Evolutionary conservation across 495 filamentous ascomycete species (phyloP).

Genomic region (Sordaria brevicollis): DNA sequence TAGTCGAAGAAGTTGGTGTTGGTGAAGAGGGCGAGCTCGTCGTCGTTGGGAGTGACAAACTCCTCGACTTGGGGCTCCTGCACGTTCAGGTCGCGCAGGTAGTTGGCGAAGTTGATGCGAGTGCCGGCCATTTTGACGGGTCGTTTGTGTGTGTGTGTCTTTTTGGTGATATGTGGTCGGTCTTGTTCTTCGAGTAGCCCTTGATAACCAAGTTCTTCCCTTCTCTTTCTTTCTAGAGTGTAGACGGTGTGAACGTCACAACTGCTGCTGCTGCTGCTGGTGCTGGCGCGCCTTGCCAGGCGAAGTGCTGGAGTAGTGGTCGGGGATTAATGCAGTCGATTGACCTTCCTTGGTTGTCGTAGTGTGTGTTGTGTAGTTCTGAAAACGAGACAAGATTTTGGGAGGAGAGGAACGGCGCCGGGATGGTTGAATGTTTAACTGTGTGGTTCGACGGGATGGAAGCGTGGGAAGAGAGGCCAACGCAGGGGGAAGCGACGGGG

Average conservation of each 20-base stretch:
- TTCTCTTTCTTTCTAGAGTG: neutral
- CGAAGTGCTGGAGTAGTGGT: neutral
- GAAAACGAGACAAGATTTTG: neutral
- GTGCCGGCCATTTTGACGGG: neutral
- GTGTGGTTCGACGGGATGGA: neutral
- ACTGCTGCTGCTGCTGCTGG: too few relatives aligned
- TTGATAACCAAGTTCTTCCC: neutral
- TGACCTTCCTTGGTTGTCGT: neutral
- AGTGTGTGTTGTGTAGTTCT: neutral
- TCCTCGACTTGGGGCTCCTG: conserved; percentile 57
- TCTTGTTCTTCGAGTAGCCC: neutral
- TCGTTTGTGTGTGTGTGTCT: neutral
- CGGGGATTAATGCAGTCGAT: neutral
- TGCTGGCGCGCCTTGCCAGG: neutral
- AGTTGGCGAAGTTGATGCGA: conserved; percentile 70
- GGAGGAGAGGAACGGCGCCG: neutral
- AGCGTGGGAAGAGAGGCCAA: neutral
- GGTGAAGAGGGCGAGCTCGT: conserved; percentile 81
- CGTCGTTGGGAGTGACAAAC: conserved; percentile 48
- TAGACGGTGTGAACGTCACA: neutral
- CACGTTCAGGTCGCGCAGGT: conserved; percentile 78
- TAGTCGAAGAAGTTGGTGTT: conserved; percentile 92
- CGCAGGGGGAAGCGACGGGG: neutral
- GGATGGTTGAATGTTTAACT: neutral
- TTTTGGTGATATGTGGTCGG: neutral